Conservation (phyloP, 1,284 basidiomycete species). For the Stereum hirsutum region DNA sequence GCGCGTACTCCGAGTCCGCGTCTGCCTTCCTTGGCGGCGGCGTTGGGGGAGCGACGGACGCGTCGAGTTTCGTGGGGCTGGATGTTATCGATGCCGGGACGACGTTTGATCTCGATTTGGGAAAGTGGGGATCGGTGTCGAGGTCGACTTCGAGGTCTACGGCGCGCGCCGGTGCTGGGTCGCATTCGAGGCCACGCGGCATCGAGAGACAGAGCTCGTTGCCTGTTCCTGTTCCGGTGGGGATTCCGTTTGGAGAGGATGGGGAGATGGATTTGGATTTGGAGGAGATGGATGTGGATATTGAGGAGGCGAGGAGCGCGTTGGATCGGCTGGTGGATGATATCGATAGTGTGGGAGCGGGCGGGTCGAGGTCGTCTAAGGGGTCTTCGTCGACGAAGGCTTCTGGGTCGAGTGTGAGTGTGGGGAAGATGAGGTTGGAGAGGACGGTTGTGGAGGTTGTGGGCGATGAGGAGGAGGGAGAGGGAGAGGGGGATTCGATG, state of each 20-base stretch:
- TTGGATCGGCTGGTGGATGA: constrained; percentile 73
- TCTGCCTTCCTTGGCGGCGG: constrained; percentile 9
- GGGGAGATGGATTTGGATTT: constrained; percentile 10
- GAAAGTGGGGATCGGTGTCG: too few species aligned
- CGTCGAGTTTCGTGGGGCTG: constrained; percentile 11
- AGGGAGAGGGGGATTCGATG: not conserved
- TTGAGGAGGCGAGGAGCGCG: constrained; percentile 68
- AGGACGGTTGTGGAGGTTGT: constrained; percentile 20
- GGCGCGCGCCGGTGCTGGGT: too few species aligned
- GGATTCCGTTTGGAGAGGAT: constrained; percentile 12
- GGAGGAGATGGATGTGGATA: constrained; percentile 23
- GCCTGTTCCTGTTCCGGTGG: too few species aligned
- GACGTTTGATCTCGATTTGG: too few species aligned
- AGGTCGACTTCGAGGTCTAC: too few species aligned
- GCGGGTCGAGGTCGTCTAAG: constrained; percentile 5
- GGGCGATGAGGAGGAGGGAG: constrained; percentile 22
- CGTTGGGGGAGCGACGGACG: constrained; percentile 9
- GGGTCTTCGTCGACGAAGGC: constrained; percentile 2
- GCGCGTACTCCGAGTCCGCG: constrained; percentile 17
- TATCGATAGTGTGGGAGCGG: constrained; percentile 40
- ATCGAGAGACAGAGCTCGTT: too few species aligned
- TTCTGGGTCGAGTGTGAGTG: constrained; percentile 4
- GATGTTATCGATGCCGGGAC: too few species aligned
- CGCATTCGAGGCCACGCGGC: too few species aligned
- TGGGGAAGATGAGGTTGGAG: constrained; percentile 11